phyloP scores from a whole-genome alignment of 805 yeast genomes.

The Danielozyma ontarioensis region DNA sequence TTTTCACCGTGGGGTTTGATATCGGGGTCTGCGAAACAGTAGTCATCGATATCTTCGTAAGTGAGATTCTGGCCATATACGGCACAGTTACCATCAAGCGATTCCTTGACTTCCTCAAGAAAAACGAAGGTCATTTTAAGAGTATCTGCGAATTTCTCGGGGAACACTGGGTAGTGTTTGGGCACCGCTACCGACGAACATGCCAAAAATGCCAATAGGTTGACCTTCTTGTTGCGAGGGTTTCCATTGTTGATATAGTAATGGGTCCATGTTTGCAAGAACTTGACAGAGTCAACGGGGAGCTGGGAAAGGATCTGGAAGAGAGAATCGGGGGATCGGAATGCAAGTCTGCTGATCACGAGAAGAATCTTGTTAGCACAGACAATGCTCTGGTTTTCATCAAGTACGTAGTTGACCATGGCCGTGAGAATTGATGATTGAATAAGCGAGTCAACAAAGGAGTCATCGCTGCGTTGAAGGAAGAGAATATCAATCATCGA shows the following conservation, averaged over 20 bases:
- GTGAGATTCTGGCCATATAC: conserved; percentile 32
- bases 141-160: conserved; percentile 19
- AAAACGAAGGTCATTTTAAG: conserved; percentile 37
- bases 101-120: conserved; percentile 73
- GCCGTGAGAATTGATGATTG: conserved; percentile 43
- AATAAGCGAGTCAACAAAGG: conserved; percentile 25
- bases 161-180: conserved; percentile 13
- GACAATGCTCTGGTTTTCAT: conserved; percentile 40
- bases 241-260: conserved; percentile 53
- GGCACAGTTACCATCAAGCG: conserved; percentile 25
- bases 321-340: conserved; percentile 30
- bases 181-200: conserved; percentile 34
- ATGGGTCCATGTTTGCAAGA: conserved; percentile 35
- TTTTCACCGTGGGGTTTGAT: conserved; percentile 41
- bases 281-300: conserved; percentile 16
- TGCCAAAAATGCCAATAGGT: conserved; percentile 55
- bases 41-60: conserved; percentile 40
- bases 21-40: conserved; percentile 34
- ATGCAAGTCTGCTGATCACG: conserved; percentile 34
- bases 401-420: conserved; percentile 35
- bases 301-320: conserved; percentile 26
- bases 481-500: conserved; percentile 50
- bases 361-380: conserved; percentile 30
- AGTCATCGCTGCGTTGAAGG: conserved; percentile 23
- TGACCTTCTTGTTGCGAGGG: conserved; percentile 70